These are phyloP conservation scores for Puccinia hordei DNA, from an alignment of 1,284 basidiomycete species.

Conservation along the genomic window DNA sequence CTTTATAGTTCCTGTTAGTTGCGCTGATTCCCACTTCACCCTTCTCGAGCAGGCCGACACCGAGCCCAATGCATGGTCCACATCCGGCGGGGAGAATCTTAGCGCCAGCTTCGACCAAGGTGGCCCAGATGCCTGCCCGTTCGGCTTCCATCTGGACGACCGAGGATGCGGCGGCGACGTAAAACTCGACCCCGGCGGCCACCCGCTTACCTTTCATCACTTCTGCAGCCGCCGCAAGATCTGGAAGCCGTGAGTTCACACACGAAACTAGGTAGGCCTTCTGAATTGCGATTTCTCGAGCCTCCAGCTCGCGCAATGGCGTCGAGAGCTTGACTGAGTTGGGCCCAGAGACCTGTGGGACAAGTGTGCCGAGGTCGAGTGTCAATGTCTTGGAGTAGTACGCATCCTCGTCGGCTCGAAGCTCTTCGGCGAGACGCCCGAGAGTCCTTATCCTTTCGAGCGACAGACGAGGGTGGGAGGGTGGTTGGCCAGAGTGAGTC, in stretches of 20 bases:
- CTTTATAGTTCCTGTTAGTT: conserved; percentile 99
- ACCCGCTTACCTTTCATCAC: conserved; percentile 84
- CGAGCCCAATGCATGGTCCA: conserved; percentile 95
- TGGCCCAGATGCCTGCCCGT: conserved; percentile 81
- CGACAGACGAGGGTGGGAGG: conserved; percentile 78
- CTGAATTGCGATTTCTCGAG: conserved; percentile 77
- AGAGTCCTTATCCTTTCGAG: conserved; percentile 67
- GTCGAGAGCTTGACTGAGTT: conserved; percentile 97
- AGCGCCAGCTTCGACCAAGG: conserved; percentile 81
- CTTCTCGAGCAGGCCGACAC: conserved; percentile 86
- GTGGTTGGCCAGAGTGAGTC: conserved; percentile 66
- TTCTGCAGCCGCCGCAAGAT: conserved; percentile 85
- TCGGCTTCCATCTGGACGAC: conserved; percentile 89
- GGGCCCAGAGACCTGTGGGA: conserved; percentile 93
- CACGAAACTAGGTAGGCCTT: conserved; percentile 99
- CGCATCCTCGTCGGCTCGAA: conserved; percentile 76
- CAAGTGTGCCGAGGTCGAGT: conserved; percentile 88
- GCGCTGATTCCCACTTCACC: conserved; percentile 95
- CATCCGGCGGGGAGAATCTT: conserved; percentile 92
- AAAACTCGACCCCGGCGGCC: conserved; percentile 90
- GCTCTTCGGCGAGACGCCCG: conserved; percentile 65
- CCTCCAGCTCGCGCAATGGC: conserved; percentile 78
- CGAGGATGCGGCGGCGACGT: conserved; percentile 91
- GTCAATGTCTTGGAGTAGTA: conserved; percentile 84
- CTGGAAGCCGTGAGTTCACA: conserved; percentile 94